phyloP scores from a whole-genome alignment of 306 rosid genomes.

The Luffa acutangula region DNA sequence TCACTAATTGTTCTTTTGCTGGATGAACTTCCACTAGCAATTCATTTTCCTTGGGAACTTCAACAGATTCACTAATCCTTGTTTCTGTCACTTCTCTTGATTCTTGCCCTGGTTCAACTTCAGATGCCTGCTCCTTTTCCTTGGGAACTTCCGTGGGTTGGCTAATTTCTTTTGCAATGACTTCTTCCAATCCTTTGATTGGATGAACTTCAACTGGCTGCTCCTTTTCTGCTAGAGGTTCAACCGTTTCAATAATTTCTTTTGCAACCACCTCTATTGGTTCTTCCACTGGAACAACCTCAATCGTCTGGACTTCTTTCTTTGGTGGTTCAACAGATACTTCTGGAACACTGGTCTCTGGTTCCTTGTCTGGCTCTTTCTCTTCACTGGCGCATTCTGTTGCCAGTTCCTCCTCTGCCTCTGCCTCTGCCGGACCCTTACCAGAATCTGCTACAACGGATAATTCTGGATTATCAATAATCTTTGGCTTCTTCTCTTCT shows the following conservation, averaged over 20 bases:
- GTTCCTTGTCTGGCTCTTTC: background rate
- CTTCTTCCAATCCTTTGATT: conserved; percentile 1
- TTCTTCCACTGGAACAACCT: conserved; percentile 3
- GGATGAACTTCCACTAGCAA: background rate
- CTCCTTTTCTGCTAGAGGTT: background rate
- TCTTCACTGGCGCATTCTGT: background rate
- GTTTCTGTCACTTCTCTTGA: background rate
- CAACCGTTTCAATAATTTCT: background rate
- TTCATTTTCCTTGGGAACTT: conserved; percentile 1
- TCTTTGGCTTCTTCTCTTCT: conserved; percentile 7
- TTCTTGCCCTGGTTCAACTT: background rate
- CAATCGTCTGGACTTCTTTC: conserved; percentile 1
- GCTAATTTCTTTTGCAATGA: background rate
- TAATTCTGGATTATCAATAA: background rate
- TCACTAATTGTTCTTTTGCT: background rate
- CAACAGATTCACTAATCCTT: background rate
- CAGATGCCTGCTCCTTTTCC: conserved; percentile 2
- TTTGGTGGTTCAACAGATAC: background rate
- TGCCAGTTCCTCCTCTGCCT: background rate
- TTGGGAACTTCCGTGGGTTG: background rate
- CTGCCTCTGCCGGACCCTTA: background rate
- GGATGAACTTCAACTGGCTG: background rate
- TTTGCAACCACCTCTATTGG: background rate
- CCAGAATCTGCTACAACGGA: background rate
- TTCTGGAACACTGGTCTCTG: background rate